Evolutionary conservation across 768 basidiomycete genomes (phyloP), one percentile per base, ranked within the genome.

Genomic region (Agaricus sinodeliciosus): DNA sequence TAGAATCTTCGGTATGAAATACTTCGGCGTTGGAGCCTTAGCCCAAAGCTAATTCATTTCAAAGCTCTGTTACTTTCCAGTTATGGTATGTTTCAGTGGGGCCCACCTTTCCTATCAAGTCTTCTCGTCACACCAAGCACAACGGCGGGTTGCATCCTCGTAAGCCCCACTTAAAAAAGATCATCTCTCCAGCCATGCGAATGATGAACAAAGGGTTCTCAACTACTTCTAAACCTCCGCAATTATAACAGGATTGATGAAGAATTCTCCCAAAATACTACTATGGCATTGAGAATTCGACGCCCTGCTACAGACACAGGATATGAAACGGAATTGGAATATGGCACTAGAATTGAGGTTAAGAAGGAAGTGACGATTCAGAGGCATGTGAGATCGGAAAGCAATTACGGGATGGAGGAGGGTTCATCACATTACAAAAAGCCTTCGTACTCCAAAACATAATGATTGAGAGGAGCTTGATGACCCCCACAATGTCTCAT

Each of bases 71-170:
- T 67, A 3, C 55, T 65, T 11, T 57, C 62, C 15, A 67, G 62
- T 37, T 65, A 54, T 34, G 51, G 63, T 18, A 49, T 65, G 5
- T 65, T 67, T 48, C 49, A 62, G 54, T 53, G 63, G 27, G 65
- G 62, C 1, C 63, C 63, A 26, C 60, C 62, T 4, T 63, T 62
- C 51, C 48, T 67, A n/a, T 62, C 65, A 27, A 62, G 62, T 54
- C 59, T 67, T n/a, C 60, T 67, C 4, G 65, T 65, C 37, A 65
- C 65, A 60, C 65, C 65, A 26, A 60, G 59, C 15, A 61, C 58
- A 5, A 64, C 63, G 1, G 62, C 65, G 7, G 65, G 65, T 9
- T 64, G 62, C 22, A 62, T 66, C 44, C 55, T 66, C 1, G 59
- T 60, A 44, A 42, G 55, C 41, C 43, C 42, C 39, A 28, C 11